Percentiles rank a stretch among this genome's conserved stretches.
phyloP scores from a whole-genome alignment of 345 rosid genomes.

The Eucalyptus erythrocorys region DNA sequence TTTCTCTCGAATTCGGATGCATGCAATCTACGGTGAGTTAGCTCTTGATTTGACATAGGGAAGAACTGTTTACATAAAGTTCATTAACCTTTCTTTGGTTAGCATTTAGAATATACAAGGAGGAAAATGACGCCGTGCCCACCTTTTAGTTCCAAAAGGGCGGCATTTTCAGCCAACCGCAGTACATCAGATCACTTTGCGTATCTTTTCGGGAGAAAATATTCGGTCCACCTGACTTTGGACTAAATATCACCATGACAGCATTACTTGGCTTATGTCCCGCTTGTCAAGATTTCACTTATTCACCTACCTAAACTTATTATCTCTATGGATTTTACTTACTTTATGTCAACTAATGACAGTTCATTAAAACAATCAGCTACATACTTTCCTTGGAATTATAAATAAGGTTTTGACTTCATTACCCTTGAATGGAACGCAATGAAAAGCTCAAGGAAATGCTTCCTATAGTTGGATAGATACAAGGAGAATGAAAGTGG shows the following conservation, averaged over 20 bases:
- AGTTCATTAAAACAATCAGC: not conserved
- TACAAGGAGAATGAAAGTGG: not conserved
- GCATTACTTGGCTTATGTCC: not conserved
- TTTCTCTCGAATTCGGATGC: not conserved
- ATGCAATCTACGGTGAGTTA: not conserved
- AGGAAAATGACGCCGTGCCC: not conserved
- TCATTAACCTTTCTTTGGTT: not conserved
- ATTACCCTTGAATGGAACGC: not conserved
- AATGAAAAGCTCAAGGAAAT: not conserved
- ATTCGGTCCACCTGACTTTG: not conserved
- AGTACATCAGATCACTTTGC: not conserved
- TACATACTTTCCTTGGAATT: not conserved
- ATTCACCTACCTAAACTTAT: not conserved
- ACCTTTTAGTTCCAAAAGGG: not conserved
- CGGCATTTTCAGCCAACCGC: not conserved
- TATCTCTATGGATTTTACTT: not conserved
- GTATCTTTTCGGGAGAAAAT: not conserved
- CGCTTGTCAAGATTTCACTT: not conserved
- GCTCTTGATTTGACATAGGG: not conserved
- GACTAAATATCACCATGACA: not conserved
- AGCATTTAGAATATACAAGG: not conserved
- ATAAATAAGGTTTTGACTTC: not conserved
- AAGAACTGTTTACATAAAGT: not conserved
- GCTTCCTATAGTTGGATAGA: not conserved
- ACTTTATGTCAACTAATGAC: not conserved